Evolutionary conservation across 768 basidiomycete species (phyloP).

Genomic region (Podaxis pistillaris): DNA sequence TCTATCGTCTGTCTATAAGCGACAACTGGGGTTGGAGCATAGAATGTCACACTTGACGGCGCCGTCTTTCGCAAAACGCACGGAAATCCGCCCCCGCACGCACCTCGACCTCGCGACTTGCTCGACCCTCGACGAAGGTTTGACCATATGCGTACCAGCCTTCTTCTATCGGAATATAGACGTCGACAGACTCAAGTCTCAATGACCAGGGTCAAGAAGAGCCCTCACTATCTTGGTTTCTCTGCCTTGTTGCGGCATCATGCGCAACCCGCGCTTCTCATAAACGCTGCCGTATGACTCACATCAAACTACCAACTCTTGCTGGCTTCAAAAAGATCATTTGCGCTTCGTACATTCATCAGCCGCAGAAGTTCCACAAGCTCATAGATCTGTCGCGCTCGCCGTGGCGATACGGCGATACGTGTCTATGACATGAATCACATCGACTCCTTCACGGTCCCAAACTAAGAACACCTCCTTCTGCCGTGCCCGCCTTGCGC

Average conservation of each 20-base stretch:
- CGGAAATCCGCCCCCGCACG: background rate
- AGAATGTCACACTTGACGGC: background rate
- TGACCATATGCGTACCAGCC: background rate
- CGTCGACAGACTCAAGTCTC: background rate
- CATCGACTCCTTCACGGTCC: background rate
- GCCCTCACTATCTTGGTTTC: background rate
- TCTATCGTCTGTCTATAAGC: background rate
- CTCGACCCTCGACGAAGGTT: background rate
- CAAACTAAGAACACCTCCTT: background rate
- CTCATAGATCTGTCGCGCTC: background rate
- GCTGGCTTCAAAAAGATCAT: background rate
- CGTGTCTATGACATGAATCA: background rate
- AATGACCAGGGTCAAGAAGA: background rate
- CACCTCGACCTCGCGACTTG: background rate
- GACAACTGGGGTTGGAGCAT: background rate
- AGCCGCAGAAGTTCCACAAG: slow-evolving; percentile 1
- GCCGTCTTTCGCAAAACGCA: background rate
- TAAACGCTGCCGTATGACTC: background rate
- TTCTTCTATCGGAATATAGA: background rate
- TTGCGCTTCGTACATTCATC: background rate
- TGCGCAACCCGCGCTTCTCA: background rate
- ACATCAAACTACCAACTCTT: background rate
- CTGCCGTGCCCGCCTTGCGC: background rate
- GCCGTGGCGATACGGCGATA: background rate
- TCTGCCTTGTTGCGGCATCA: background rate